Evolutionary conservation across 148 eudicot genomes (phyloP), one percentile per base, ranked within the genome.

Genomic region (Silene conica): DNA sequence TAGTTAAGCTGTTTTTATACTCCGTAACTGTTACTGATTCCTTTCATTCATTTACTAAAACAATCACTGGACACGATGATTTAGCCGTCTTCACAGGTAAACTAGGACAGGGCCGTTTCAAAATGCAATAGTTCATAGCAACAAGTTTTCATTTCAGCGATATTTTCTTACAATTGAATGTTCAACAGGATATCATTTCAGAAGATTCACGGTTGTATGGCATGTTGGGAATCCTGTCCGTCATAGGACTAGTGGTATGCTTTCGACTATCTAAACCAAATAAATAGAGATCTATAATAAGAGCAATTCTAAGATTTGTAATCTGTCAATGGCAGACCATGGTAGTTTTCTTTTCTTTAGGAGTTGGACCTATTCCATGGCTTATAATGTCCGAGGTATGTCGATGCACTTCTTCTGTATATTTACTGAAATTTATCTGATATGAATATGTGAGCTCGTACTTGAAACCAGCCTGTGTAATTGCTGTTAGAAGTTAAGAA

Each of bases 311-410:
- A 71, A 76, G 54, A 61, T 48, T 11, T 65, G 23, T 69, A 46
- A 10, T 50, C 13, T 28, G 57, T 25, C 2, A 71, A 61, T 77
- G 59, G 63, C 86, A 94, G 98, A 79, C 79, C 54, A 78, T 91
- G 87, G 90, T 80, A 73, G 80, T 82, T 79, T 83, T 77, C 48
- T 94, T 89, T 70, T 86, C 97, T 68, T 69, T 94, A 22, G 98
- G 98, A 52, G 78, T 94, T 73, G 97, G 96, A 61, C 84, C 90
- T 12, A 83, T 94, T 65, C 98, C 98, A 55, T 94, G 98, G 98
- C 69, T 94, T 63, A 91, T 94, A 77, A 94, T 91, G 97, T 86
- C 98, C 61, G 96, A 91, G 98, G 97, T 91, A 94, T 52, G 83
- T 75, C 43, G 3, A 38, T 38, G 43, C 43, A 34, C 41, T 34